Evolutionary conservation across 2,329 filamentous ascomycete species (phyloP), one percentile per base, ranked within the genome.

Genomic region (Colletotrichum limetticola): DNA sequence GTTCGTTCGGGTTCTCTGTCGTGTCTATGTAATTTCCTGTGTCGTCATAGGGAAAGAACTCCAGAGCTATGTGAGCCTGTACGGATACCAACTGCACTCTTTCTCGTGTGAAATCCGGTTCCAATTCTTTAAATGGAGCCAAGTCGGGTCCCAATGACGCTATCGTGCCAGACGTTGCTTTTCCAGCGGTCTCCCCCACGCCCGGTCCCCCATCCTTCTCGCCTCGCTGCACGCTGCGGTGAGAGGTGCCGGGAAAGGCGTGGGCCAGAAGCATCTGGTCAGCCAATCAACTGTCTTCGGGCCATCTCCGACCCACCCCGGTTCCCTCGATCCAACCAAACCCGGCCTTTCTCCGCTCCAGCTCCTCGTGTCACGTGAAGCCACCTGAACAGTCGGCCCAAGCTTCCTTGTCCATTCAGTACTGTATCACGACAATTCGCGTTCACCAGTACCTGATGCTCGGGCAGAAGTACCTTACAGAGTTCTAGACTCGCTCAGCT

Each of bases 71-170:
- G 22, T 53, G 28, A 22, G n/a, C 22, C n/a, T 55, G 32, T 26
- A 55, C 66, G 11, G 11, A 35, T 35, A 35, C 11, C 32, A 35
- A 35, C 9, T 12, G 32, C 22, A 56, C 67, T 28, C 58, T 52
- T 52, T 22, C 26, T 72, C 60, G 66, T 66, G 69, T 53, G 70
- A 35, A 57, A 57, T 64, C 42, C 19, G 24, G 53, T 32, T 59
- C 59, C 69, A 46, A n/a, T 62, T 49, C 55, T 63, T 32, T 16
- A 56, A 49, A 49, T 49, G 42, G 42, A 49, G 42, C 42, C 42
- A 49, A 49, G 42, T 59, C 59, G 55, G 24, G 52, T 60, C 24
- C 66, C 59, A 64, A 70, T 72, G 70, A 72, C 70, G 70, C 59
- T 72, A 72, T 72, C 46, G 66, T 66, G 19, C 42, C 42, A 49